Evolutionary conservation across 139 green algal genomes (phyloP), one percentile per base, ranked within the genome.

Genomic region (Chlamydomonas sp.): DNA sequence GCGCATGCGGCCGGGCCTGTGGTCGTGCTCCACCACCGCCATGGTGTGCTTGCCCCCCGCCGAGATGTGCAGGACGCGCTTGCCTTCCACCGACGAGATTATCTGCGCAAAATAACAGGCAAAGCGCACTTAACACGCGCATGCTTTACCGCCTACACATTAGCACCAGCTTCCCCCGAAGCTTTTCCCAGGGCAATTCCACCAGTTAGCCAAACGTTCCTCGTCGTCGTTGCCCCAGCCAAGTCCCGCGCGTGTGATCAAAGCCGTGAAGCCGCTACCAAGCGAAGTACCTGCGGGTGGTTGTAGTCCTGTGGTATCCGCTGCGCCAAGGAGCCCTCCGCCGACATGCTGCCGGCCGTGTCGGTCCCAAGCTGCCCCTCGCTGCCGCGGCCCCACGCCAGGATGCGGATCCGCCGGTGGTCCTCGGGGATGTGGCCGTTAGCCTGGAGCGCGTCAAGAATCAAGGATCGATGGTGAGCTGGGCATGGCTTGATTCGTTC

Each of bases 291-390:
- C 77, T 94, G 86, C 2, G 95, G 95, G 17, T 80, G 49, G 1
- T 88, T 77, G 75, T 86, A 88, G 90, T 96, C 95, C 1, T 87
- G 61, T 18, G 16, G 14, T 8, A 77, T 17, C 60, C 82, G 82
- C 8, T 18, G 4, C 8, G 60, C 61, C 12, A 86, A 7, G 9
- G 82, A 31, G 1, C 66, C 71, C 5, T 86, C 82, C 6, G 15
- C 20, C 9, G 71, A 79, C 3, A 20, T 16, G 71, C 17, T 61
- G 31, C 59, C 9, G 77, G 60, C 60, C 59, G 59, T 15, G 67
- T 89, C 86, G 16, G 83, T 67, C 12, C 96, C 96, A 89, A 98
- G 95, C 91, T 98, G 96, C 2, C 96, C 96, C 75, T 94, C 84
- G 20, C 68, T 62, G 69, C 94, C 94, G 31, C 90, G 84, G 1